These are phyloP conservation scores for Endogone sp. DNA, from an alignment of 192 early-diverging fungal genomes.

Conservation along the genomic window DNA sequence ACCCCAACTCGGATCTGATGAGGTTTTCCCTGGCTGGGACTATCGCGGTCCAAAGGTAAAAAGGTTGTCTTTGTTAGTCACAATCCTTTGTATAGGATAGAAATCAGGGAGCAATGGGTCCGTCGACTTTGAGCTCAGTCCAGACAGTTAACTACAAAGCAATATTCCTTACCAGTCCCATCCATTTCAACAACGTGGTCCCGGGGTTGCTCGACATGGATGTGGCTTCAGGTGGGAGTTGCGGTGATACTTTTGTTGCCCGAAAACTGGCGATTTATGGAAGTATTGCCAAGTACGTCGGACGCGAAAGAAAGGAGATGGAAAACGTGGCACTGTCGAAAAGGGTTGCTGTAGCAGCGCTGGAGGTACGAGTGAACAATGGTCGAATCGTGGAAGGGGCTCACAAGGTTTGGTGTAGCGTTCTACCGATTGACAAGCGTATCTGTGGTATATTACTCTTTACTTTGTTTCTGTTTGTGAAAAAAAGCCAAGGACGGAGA, in stretches of 20 bases:
- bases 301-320: not conserved
- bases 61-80: too few relatives aligned
- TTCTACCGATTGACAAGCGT: too few relatives aligned
- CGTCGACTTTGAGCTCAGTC: too few relatives aligned
- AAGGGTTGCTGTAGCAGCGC: not conserved
- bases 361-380: too few relatives aligned
- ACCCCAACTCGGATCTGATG: constrained; percentile 37
- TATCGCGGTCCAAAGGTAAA: constrained; percentile 18
- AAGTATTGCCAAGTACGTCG: not conserved
- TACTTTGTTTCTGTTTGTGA: too few relatives aligned
- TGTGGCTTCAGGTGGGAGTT: not conserved
- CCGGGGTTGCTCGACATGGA: constrained; percentile 19
- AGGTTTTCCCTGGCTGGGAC: constrained; percentile 38
- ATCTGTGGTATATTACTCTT: too few relatives aligned
- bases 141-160: not conserved
- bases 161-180: constrained; percentile 41
- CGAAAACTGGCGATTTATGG: not conserved
- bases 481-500: too few relatives aligned
- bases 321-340: not conserved
- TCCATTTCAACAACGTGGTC: constrained; percentile 49
- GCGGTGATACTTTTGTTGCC: too few relatives aligned
- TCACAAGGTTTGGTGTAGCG: not conserved
- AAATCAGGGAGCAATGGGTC: too few relatives aligned
- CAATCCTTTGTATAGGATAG: too few relatives aligned
- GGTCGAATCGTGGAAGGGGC: too few relatives aligned